Base-by-base conservation (phyloP, 768 basidiomycete genomes). In the Inosperma sp. region DNA sequence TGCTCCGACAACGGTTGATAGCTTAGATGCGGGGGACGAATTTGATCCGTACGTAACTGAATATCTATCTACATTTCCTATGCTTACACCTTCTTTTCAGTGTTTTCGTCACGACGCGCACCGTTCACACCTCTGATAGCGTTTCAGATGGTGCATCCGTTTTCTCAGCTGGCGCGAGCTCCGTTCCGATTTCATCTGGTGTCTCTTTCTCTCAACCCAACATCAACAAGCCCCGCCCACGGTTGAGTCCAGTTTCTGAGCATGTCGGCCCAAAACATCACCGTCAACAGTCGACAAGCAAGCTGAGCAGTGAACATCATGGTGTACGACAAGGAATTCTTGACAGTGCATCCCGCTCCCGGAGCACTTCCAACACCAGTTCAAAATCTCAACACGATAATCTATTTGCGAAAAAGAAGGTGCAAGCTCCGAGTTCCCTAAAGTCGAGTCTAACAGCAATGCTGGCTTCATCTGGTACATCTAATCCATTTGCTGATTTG, bases 401-500 rank as follows among this genome's bases (percentile, higher is more conserved):
- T 29, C 64, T 72, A 26, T 88, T 91, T 59, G 54, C 73, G 5
- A 78, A 82, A 5, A 76, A 69, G 58, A 73, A 72, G 35, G 73
- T 88, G 5, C 55, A 59, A 0, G 72, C 79, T 0, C 44, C 65
- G 7, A 70, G 66, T 23, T 67, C 77, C 0, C 71, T 64, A 8
- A 75, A 73, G 59, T 93, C 91, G 1, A 78, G 83, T 21, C 70
- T 96, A 14, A 83, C 88, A 0, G 71, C 83, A 1, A 82, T 90
- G 72, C 76, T 97, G 21, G 86, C 85, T 2, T 77, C 82, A 4
- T 78, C 86, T 2, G 76, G 76, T 7, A 72, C 80, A 12, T 76
- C 86, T 8, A 96, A 95, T 64, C 93, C 95, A 1, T 96, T 94
- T 66, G 76, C 86, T 5, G 86, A 93, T 59, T 68, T 88, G 23